Evolutionary conservation across 345 rosid species (phyloP).

Genomic region (Lepidium didymum): DNA sequence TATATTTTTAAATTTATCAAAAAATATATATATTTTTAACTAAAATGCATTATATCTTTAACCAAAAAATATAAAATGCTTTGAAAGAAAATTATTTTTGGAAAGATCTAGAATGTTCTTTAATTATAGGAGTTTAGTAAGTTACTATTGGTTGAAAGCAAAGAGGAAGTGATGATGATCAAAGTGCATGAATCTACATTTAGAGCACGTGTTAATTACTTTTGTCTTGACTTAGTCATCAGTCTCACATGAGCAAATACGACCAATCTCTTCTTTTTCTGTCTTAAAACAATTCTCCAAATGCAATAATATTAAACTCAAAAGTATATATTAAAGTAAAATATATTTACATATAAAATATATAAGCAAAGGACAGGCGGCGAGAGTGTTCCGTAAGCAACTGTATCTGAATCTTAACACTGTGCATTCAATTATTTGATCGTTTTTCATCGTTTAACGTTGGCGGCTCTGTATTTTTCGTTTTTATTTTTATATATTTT

Average conservation of each 20-base stretch:
- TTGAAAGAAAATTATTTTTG: neutral
- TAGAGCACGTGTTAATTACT: slow-evolving; percentile 18
- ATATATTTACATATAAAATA: no score
- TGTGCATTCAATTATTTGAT: neutral
- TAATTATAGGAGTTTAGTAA: neutral
- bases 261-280: neutral
- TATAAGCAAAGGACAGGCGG: slow-evolving; percentile 21
- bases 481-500: neutral
- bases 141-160: slow-evolving; percentile 7
- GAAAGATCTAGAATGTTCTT: slow-evolving; percentile 16
- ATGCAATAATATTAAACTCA: slow-evolving; percentile 2
- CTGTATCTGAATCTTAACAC: slow-evolving; percentile 16
- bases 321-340: neutral
- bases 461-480: neutral
- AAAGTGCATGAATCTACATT: slow-evolving; percentile 28
- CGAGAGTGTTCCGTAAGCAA: slow-evolving; percentile 18
- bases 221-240: slow-evolving; percentile 18
- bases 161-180: neutral
- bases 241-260: slow-evolving; percentile 17
- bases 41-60: neutral
- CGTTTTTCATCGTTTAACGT: neutral
- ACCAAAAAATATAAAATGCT: neutral
- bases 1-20: no score
- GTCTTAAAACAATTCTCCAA: neutral
- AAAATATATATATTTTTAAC: no score